A percentile compares a stretch with the other conserved stretches of the same genome.
Evolutionary conservation across 805 yeast species (phyloP).

Genomic region (Tetrapisispora fleetii): DNA sequence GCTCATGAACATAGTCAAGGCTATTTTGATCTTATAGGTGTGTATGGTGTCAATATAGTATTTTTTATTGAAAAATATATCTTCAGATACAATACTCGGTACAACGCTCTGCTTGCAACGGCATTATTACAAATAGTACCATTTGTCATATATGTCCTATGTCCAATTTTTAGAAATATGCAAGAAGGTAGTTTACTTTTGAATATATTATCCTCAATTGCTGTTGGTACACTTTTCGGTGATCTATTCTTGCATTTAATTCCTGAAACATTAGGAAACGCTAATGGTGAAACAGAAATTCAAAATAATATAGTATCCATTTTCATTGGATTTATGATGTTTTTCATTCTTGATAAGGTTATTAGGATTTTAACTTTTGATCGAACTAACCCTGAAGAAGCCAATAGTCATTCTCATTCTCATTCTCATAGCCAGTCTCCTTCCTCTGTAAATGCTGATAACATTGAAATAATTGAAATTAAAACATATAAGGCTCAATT

Average conservation of each 20-base stretch:
- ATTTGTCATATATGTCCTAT: slow-evolving; percentile 41
- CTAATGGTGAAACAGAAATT: slow-evolving; percentile 30
- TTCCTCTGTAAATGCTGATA: background rate
- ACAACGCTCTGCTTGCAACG: slow-evolving; percentile 55
- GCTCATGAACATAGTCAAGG: slow-evolving; percentile 1
- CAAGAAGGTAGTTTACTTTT: slow-evolving; percentile 19
- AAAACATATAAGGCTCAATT: no score
- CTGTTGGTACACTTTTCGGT: slow-evolving; percentile 67
- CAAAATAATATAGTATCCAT: slow-evolving; percentile 43
- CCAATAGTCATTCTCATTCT: slow-evolving; percentile 30
- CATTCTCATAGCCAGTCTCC: slow-evolving; percentile 36
- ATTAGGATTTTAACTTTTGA: slow-evolving; percentile 36
- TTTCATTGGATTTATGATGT: slow-evolving; percentile 50
- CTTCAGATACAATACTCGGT: slow-evolving; percentile 35
- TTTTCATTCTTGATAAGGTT: slow-evolving; percentile 53
- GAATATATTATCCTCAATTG: slow-evolving; percentile 54
- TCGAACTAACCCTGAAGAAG: slow-evolving; percentile 6
- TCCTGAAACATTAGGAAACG: slow-evolving; percentile 54
- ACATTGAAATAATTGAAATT: slow-evolving; percentile 1
- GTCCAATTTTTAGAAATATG: slow-evolving; percentile 37
- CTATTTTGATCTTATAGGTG: background rate
- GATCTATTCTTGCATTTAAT: slow-evolving; percentile 64
- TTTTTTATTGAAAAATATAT: slow-evolving; percentile 6
- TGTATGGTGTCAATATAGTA: background rate
- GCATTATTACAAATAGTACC: slow-evolving; percentile 59